Base-by-base conservation (phyloP, 208 protist genomes). In the Acanthamoeba castellanii region DNA sequence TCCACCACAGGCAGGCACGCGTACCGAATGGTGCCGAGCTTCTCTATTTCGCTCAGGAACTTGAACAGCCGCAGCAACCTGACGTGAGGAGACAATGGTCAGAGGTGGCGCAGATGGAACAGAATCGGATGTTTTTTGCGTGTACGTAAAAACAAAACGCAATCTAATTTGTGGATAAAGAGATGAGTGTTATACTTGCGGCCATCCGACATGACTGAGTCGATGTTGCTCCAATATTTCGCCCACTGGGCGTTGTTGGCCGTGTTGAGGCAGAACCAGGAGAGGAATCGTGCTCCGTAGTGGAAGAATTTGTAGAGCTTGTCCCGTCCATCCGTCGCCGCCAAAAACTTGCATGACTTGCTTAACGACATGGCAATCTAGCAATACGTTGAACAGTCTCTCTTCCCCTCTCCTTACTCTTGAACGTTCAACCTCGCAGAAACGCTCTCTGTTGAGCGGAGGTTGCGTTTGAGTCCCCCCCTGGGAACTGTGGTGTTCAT, bases 301-400 rank as follows among this genome's bases (percentile, higher is more conserved):
- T 85, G 76, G 42, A 55, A 45, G 45, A 85, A 85, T 52, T 85
- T 85, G 30, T 85, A 85, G 18, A 85, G 76, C 76, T 85, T 85
- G n/a, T 85, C 76, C 25, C 76, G 76, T 45, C 76, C 76, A 45
- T 85, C 76, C 13, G 76, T 85, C 6, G 45, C 42, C 32, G 76
- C 76, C 32, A 85, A 55, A 30, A 85, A 85, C 76, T 85, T 85
- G 76, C 45, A 57, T 30, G 45, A 45, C n/a, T 85, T 45, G 45
- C 32, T 55, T 9, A 85, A 25, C 5, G 76, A 85, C 76, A 85
- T 85, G 11, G 52, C 52, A 57, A 57, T n/a, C n/a, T n/a, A n/a
- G n/a, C n/a, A n/a, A n/a, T n/a, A n/a, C n/a, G n/a, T n/a, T n/a
- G n/a, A n/a, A n/a, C n/a, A n/a, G n/a, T n/a, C n/a, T n/a, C n/a